Conservation (phyloP, 371 early-diverging fungal species). For the Basidiobolus meristosporus region DNA sequence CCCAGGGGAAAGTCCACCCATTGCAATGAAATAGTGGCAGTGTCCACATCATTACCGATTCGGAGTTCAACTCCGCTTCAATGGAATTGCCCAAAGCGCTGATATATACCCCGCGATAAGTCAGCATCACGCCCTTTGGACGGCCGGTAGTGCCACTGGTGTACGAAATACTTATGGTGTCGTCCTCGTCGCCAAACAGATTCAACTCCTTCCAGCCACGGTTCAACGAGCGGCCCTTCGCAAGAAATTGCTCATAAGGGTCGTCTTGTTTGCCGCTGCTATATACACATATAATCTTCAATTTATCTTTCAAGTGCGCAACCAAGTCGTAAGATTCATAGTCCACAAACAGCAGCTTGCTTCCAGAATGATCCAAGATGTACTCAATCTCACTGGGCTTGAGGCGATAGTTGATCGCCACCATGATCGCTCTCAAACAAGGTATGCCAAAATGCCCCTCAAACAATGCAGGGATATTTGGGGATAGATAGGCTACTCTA, state of each 20-base stretch:
- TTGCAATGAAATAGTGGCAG: conserved; percentile 51
- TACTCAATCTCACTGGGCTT: conserved; percentile 34
- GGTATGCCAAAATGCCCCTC: conserved; percentile 47
- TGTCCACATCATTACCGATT: conserved; percentile 32
- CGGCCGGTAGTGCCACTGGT: conserved; percentile 70
- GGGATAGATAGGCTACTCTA: conserved; percentile 29
- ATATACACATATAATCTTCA: conserved; percentile 8
- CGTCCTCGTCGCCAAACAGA: conserved; percentile 30
- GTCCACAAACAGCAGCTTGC: conserved; percentile 29
- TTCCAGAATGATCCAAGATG: conserved; percentile 29
- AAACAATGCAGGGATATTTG: conserved; percentile 32
- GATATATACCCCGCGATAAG: conserved; percentile 45
- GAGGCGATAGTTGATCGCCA: conserved; percentile 42
- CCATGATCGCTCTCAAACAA: conserved; percentile 28
- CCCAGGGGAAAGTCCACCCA: conserved; percentile 48
- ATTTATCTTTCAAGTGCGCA: conserved; percentile 1
- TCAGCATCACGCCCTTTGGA: conserved; percentile 60
- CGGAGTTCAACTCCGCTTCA: conserved; percentile 16
- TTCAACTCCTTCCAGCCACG: conserved; percentile 25
- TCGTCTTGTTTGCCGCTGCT: conserved; percentile 7
- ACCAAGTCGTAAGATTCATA: conserved; percentile 15
- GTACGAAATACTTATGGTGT: conserved; percentile 90
- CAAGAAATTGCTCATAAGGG: neutral
- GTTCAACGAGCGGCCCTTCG: neutral
- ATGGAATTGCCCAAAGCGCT: conserved; percentile 23